phyloP scores from a whole-genome alignment of 305 asterid species.

The Galium porrigens region DNA sequence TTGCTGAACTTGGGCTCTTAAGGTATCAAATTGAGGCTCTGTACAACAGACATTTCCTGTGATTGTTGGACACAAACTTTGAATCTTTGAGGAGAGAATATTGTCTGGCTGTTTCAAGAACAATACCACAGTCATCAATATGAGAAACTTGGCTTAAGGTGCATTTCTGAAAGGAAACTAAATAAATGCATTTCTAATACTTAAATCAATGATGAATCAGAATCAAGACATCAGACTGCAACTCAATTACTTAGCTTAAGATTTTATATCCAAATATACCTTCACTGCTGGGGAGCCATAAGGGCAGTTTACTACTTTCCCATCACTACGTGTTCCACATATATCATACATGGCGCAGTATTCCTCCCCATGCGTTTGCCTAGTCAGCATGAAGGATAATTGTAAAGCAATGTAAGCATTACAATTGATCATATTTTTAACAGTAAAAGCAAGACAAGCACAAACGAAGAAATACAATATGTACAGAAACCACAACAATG shows the following conservation, averaged over 20 bases:
- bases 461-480: too few relatives aligned
- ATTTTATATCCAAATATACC: slow-evolving; percentile 30
- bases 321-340: slow-evolving; percentile 77
- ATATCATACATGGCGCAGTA: slow-evolving; percentile 87
- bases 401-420: background rate
- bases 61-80: slow-evolving; percentile 92
- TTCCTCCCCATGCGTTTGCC: slow-evolving; percentile 51
- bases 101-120: slow-evolving; percentile 51
- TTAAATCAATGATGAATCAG: background rate
- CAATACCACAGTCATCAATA: slow-evolving; percentile 10
- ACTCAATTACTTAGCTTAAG: background rate
- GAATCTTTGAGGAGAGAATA: slow-evolving; percentile 71
- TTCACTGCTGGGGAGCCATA: slow-evolving; percentile 52
- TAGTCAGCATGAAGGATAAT: slow-evolving; percentile 13
- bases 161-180: background rate
- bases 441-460: background rate
- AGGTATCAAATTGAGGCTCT: slow-evolving; percentile 67
- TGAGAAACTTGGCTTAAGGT: background rate
- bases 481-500: background rate
- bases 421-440: background rate
- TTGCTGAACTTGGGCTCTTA: slow-evolving; percentile 87
- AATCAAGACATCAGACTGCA: background rate
- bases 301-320: slow-evolving; percentile 86
- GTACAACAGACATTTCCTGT: slow-evolving; percentile 91
- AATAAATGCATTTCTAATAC: background rate